Base-by-base conservation (phyloP, 345 rosid species). In the Hevea brasiliensis region DNA sequence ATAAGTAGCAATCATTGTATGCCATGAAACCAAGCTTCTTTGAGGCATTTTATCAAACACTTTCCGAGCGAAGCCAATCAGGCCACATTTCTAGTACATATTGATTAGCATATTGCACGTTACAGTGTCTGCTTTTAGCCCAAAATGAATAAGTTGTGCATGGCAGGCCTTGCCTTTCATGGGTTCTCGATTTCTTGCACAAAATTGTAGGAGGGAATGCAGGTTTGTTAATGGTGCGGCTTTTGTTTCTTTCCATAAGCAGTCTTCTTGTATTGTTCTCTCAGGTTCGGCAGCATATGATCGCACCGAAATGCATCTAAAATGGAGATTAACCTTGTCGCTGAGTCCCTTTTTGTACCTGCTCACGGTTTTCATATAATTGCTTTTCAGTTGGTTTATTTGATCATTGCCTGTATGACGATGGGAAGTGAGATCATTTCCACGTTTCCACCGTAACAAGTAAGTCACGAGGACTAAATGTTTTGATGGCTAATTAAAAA, bases 21-120 rank as follows among this genome's bases (percentile, higher is more conserved):
- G 90, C 92, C 97, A 89, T 14, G 98, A 92, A 79, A 90, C 92
- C 68, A 85, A 50, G 81, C 86, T 86, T 88, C 87, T 77, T 0
- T 78, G 81, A 48, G 84, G 84, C 92, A 89, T 91, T 82, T 76
- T 60, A 71, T 90, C 97, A 65, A 95, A 95, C 87, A 89, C 82
- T 37, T 80, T 87, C 47, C 92, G 88, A 13, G 92, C 94, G 53
- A 7, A 54, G 0, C 65, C 66, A 15, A 75, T 44, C 35, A 76
- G 78, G 10, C 87, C 90, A 27, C 97, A 84, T 67, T 89, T 92
- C 0, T 84, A 73, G 44, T 87, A 95, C 81, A 66, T 1, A 10
- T 84, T 87, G 0, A 87, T 78, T 55, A 92, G 77, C 71, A 92
- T 81, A 73, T 95, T 87, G 5, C 84, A 87, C 0, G 93, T 78